Conservation (phyloP, 2,329 filamentous ascomycete species). For the Aspergillus sp. region DNA sequence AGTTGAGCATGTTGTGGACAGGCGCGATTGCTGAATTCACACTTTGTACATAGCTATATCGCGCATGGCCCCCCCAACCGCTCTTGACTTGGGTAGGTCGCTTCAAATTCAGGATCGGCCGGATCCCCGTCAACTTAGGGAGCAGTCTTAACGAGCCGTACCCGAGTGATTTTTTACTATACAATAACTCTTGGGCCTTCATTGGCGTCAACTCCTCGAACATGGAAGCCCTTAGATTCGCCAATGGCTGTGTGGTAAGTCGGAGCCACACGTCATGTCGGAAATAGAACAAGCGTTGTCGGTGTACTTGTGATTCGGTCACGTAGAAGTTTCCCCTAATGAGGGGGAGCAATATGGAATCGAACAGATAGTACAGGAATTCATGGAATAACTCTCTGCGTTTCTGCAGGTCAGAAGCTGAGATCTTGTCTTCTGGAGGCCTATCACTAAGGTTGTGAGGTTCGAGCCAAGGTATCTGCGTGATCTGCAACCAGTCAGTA, state of each 20-base stretch:
- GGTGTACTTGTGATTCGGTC: conserved; percentile 80
- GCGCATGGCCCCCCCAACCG: conserved; percentile 52
- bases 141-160: conserved; percentile 78
- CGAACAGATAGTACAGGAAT: conserved; percentile 88
- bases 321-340: conserved; percentile 89
- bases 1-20: conserved; percentile 72
- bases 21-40: conserved; percentile 72
- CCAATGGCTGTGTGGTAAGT: conserved; percentile 71
- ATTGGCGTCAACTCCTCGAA: conserved; percentile 72
- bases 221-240: conserved; percentile 66
- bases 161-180: conserved; percentile 64
- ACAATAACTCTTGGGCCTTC: conserved; percentile 57
- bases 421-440: conserved; percentile 53
- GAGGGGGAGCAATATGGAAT: conserved; percentile 85
- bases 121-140: conserved; percentile 73
- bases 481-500: conserved; percentile 52
- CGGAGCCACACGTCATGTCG: conserved; percentile 88
- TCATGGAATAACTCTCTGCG: conserved; percentile 77
- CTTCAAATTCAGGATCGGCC: conserved; percentile 85
- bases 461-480: conserved; percentile 70
- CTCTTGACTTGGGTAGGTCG: conserved; percentile 56
- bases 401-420: conserved; percentile 71
- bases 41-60: conserved; percentile 55
- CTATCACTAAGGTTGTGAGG: conserved; percentile 43
- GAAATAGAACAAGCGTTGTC: conserved; percentile 86